These are phyloP conservation scores for Musa acuminata DNA, from an alignment of 176 grass and related monocot genomes.

Conservation along the genomic window DNA sequence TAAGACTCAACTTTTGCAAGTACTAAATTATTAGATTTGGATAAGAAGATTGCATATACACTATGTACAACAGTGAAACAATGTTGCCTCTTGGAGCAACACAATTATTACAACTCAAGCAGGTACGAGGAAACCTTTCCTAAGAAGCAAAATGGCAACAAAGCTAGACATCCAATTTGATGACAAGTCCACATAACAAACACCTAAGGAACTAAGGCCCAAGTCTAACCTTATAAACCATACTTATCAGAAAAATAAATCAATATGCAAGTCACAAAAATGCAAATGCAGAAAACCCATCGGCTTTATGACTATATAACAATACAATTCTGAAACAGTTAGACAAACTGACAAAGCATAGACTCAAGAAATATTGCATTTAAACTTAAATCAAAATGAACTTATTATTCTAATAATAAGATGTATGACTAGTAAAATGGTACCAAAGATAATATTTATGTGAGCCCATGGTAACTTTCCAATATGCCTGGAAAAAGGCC, in stretches of 20 bases:
- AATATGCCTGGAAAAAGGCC: too few species aligned
- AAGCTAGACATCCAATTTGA: background rate
- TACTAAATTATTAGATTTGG: too few species aligned
- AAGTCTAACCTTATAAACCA: background rate
- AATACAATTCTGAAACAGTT: too few species aligned
- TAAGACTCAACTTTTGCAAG: background rate
- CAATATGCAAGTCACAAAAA: background rate
- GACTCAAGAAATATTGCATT: too few species aligned
- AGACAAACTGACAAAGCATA: too few species aligned
- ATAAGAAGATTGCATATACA: too few species aligned
- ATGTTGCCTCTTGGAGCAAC: background rate
- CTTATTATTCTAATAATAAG: too few species aligned
- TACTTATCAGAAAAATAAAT: background rate
- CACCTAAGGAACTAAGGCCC: background rate
- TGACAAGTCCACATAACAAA: background rate
- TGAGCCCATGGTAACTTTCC: too few species aligned
- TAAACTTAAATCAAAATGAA: too few species aligned
- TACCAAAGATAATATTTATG: too few species aligned
- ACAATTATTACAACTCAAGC: background rate
- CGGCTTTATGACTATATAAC: too few species aligned
- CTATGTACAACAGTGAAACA: background rate
- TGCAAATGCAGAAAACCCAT: background rate
- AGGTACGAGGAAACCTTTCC: background rate
- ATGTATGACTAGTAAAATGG: too few species aligned
- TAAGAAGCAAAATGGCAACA: background rate